Evolutionary conservation across 176 grass and related monocot genomes (phyloP), one percentile per base, ranked within the genome.

Genomic region (Triticum dicoccoides): DNA sequence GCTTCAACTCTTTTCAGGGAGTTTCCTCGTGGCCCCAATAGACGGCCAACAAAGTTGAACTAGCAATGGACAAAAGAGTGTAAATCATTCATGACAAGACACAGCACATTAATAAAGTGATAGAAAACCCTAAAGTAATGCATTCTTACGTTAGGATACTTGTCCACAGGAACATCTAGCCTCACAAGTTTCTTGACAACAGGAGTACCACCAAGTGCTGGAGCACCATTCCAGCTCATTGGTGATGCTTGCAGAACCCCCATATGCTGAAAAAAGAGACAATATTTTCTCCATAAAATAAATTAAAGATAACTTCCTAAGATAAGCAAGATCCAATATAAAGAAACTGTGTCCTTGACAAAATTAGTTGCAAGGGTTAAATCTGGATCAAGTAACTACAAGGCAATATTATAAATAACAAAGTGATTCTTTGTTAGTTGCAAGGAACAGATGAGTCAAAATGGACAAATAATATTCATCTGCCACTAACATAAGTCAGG

Each of bases 1-100:
- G 89, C 94, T 89, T 99, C 97, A 84, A 99, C 97, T 88, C 97
- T 92, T 92, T 99, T 99, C 85, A 99, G 89, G 67, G 97, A 99
- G 89, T 99, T 99, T 37, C 94, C 97, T 49, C 97, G 92, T 5
- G 97, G 97, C 27, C 97, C 97, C 87, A 99, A 72, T 70, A 99
- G 87, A 59, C 97, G 94, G 17, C 97, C 97, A 82, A 99, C 97
- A 91, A 99, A 99, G 38, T 99, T 99, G 89, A 87, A 99, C 97
- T 99, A 25, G 71, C 63, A 87, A 77, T 11, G 81, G 83, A 34
- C 42, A 83, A 81, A 91, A 66, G 67, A 61, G 29, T 72, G 84
- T 35, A 42, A 56, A 81, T 5, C 63, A 87, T 80, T 89, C 56
- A 42, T 73, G 61, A 80, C 15, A 86, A 87, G 56, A 15, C 51